Evolutionary conservation across 2,329 filamentous ascomycete species (phyloP), one percentile per base, ranked within the genome.

Genomic region (Neopestalotiopsis rosae): DNA sequence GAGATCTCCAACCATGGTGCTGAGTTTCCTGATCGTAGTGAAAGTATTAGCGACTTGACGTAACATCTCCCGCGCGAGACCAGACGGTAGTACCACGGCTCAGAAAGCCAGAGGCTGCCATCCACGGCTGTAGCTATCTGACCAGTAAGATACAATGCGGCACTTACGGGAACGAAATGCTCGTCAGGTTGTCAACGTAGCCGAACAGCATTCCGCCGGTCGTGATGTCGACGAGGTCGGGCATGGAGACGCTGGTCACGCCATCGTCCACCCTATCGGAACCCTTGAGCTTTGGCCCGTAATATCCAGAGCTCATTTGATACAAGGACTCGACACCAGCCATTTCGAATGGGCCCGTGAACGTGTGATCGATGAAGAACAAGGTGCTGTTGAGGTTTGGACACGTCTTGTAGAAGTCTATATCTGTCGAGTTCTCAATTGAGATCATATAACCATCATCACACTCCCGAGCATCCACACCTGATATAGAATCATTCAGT

Each of bases 361-460:
- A 59, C n/a, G 5, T 13, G 57, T 59, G 57, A 1, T 30, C 57
- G 57, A 59, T 59, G 30, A 30, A 59, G n/a, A 59, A 59, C 30
- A 59, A 10, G 30, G 24, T 28, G 24, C 57, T 34, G 57, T 59
- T 24, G 17, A 59, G 17, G 5, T 14, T 28, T 34, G 57, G 57
- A 59, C 57, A 59, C 9, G 57, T 59, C 57, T 34, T 59, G 57
- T 59, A 59, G 14, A 59, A 59, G 7, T 59, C 57, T 20, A 59
- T 59, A 59, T 59, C 57, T 34, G 57, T 30, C 7, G 24, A 34
- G 9, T 59, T 34, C 57, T 5, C 12, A 34, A 59, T 59, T 34
- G 24, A 17, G 24, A 59, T 17, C n/a, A 17, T 14, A 59, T 28
- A 28, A 28, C 14, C 4, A 59, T 59, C 57, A 32, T 59, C 57